A percentile compares a stretch with the other conserved stretches of the same genome.
phyloP scores from a whole-genome alignment of 305 asterid genomes.

The Rubia balearica region DNA sequence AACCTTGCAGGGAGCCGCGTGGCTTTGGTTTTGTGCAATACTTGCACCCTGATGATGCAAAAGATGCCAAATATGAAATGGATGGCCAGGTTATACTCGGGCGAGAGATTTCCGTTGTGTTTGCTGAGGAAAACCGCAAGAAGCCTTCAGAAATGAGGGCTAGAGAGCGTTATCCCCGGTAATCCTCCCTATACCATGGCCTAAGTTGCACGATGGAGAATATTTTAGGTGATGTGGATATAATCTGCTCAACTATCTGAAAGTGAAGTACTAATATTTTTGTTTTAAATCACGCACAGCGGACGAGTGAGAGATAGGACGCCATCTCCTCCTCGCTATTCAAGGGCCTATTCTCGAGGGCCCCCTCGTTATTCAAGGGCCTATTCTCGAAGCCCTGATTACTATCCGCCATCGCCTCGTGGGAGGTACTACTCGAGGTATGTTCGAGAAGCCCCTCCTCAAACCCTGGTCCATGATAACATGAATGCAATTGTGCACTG shows the following conservation, averaged over 20 bases:
- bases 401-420: conserved; percentile 40
- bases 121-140: conserved; percentile 73
- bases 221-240: not conserved
- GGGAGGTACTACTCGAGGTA: conserved; percentile 39
- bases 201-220: not conserved
- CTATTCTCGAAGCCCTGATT: conserved; percentile 35
- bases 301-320: conserved; percentile 16
- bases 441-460: not conserved
- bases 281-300: conserved; percentile 11
- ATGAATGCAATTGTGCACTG: not conserved
- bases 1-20: conserved; percentile 50
- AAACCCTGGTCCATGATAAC: not conserved
- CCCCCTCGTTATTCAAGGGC: conserved; percentile 5
- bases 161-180: conserved; percentile 44
- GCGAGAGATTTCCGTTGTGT: conserved; percentile 61
- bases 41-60: conserved; percentile 58
- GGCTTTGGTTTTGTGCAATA: conserved; percentile 78
- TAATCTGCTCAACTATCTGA: not conserved
- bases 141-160: conserved; percentile 69
- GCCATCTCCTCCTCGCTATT: conserved; percentile 23
- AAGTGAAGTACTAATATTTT: not conserved
- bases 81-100: conserved; percentile 58
- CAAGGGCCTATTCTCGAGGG: conserved; percentile 26
- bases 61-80: conserved; percentile 69
- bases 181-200: not conserved